Conservation (phyloP, 345 rosid species). For the Nasturtium officinale region DNA sequence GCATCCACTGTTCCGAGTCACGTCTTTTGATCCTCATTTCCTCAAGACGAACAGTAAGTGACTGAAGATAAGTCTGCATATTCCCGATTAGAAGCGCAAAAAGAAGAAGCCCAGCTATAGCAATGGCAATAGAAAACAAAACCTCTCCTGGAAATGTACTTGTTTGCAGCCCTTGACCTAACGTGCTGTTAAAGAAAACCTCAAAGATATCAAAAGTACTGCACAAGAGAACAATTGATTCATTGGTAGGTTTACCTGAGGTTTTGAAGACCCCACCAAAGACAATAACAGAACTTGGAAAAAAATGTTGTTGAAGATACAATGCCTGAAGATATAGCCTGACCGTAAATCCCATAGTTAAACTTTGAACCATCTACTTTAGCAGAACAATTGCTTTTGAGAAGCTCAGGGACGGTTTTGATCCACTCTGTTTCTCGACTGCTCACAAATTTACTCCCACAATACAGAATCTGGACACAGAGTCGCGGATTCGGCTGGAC, state of each 20-base stretch:
- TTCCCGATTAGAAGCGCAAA: slow-evolving; percentile 84
- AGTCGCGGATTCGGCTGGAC: slow-evolving; percentile 48
- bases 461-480: slow-evolving; percentile 57
- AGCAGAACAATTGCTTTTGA: slow-evolving; percentile 50
- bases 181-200: slow-evolving; percentile 53
- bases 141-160: slow-evolving; percentile 73
- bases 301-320: slow-evolving; percentile 51
- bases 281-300: slow-evolving; percentile 74
- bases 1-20: slow-evolving; percentile 96
- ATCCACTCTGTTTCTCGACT: slow-evolving; percentile 61
- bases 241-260: slow-evolving; percentile 54
- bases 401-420: slow-evolving; percentile 48
- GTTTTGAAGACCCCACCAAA: slow-evolving; percentile 96
- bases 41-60: slow-evolving; percentile 78
- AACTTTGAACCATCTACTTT: slow-evolving; percentile 45
- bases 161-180: slow-evolving; percentile 87
- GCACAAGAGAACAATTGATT: background rate
- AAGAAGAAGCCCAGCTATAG: slow-evolving; percentile 75
- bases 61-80: slow-evolving; percentile 93
- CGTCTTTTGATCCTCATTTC: slow-evolving; percentile 97
- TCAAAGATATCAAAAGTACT: background rate
- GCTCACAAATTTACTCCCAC: slow-evolving; percentile 54
- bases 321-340: slow-evolving; percentile 66
- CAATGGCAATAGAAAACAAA: slow-evolving; percentile 76
- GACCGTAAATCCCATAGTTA: slow-evolving; percentile 77